Percentiles rank a stretch among this genome's conserved stretches.
Evolutionary conservation across 2,329 filamentous ascomycete genomes (phyloP).

Genomic region (Stagonosporopsis chrysanthemi): DNA sequence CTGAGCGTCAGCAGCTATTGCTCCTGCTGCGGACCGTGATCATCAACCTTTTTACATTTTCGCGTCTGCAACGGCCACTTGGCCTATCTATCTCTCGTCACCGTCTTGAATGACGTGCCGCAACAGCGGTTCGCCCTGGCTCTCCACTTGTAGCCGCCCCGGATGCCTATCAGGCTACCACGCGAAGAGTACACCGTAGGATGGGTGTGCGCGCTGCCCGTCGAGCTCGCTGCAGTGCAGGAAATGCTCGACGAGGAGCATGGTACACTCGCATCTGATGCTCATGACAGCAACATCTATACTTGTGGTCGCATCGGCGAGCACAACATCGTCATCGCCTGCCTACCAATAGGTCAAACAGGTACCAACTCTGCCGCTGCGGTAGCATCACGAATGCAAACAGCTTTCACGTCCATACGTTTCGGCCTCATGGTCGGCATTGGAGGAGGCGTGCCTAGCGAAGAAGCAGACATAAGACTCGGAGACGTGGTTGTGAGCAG

Average conservation of each 20-base stretch:
- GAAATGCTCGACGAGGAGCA: constrained; percentile 1
- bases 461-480: constrained; percentile 4
- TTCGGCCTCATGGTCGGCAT: constrained; percentile 16
- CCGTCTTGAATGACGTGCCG: background rate
- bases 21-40: background rate
- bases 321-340: constrained; percentile 5
- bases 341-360: constrained; percentile 15
- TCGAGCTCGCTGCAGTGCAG: background rate
- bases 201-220: constrained; percentile 22
- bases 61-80: background rate
- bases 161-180: constrained; percentile 1
- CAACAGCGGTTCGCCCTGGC: background rate
- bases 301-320: constrained; percentile 1
- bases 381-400: constrained; percentile 37
- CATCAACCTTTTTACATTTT: background rate
- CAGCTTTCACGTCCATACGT: constrained; percentile 39
- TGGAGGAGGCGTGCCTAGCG: constrained; percentile 7
- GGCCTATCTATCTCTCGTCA: background rate
- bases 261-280: background rate
- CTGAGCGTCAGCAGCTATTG: background rate
- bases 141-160: background rate
- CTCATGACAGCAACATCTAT: constrained; percentile 8
- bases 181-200: constrained; percentile 23
- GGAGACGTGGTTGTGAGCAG: constrained; percentile 13
- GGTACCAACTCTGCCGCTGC: constrained; percentile 42